phyloP scores from a whole-genome alignment of 805 yeast species.

The Saturnispora kantuleensis region DNA sequence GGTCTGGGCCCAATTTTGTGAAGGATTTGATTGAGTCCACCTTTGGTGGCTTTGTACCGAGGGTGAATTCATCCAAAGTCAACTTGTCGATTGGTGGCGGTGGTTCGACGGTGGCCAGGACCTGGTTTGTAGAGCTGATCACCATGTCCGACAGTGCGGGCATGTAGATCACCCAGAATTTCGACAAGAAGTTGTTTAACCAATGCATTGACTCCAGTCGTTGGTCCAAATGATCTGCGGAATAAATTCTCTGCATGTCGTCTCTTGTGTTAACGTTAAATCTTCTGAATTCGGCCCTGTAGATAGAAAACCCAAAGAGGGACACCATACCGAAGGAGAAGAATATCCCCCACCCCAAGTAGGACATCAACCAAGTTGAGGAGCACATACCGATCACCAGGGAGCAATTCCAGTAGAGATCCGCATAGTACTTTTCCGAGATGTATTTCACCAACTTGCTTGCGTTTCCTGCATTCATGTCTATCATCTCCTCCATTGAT shows the following conservation, averaged over 20 bases:
- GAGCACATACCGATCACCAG: conserved; percentile 60
- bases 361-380: conserved; percentile 60
- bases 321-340: conserved; percentile 51
- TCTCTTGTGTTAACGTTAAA: conserved; percentile 67
- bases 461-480: conserved; percentile 13
- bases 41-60: conserved; percentile 75
- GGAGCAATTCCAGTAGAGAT: conserved; percentile 61
- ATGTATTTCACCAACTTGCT: conserved; percentile 47
- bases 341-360: conserved; percentile 49
- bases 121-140: conserved; percentile 55
- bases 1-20: conserved; percentile 56
- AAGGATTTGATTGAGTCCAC: conserved; percentile 64
- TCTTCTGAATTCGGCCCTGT: conserved; percentile 64
- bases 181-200: conserved; percentile 67
- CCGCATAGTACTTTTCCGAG: conserved; percentile 59
- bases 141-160: conserved; percentile 75
- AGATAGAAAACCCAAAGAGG: conserved; percentile 53
- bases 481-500: conserved; percentile 12
- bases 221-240: conserved; percentile 54
- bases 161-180: conserved; percentile 85
- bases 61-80: conserved; percentile 64
- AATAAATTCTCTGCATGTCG: conserved; percentile 57
- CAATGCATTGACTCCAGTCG: conserved; percentile 69
- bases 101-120: conserved; percentile 62
- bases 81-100: conserved; percentile 75